Conservation (phyloP, 2,329 filamentous ascomycete genomes). For the Cylindrodendrum hubeiense region DNA sequence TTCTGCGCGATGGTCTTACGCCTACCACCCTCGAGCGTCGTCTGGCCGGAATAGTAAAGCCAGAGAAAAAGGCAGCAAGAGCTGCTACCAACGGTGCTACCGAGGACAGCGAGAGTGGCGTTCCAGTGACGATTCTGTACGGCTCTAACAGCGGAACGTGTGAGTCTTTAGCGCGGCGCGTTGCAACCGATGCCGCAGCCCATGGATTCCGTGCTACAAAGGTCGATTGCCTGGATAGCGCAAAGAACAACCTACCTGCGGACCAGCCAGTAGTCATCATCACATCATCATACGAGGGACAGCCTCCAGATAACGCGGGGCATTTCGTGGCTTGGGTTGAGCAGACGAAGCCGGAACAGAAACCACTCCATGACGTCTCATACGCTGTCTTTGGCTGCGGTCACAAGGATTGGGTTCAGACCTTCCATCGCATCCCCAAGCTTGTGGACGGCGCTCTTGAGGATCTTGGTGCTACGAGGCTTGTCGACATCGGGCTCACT, state of each 20-base stretch:
- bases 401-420: conserved; percentile 65
- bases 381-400: conserved; percentile 80
- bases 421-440: conserved; percentile 76
- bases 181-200: conserved; percentile 68
- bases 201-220: conserved; percentile 69
- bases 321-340: conserved; percentile 77
- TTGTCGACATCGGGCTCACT: conserved; percentile 61
- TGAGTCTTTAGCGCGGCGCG: conserved; percentile 73
- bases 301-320: conserved; percentile 77
- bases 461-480: conserved; percentile 46
- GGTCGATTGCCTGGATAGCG: conserved; percentile 70
- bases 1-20: conserved; percentile 60
- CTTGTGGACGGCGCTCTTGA: conserved; percentile 67
- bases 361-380: conserved; percentile 62
- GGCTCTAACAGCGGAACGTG: conserved; percentile 82
- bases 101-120: conserved; percentile 36
- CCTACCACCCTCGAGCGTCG: conserved; percentile 59
- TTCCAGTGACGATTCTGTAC: conserved; percentile 73
- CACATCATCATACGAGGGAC: conserved; percentile 78
- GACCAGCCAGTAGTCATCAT: conserved; percentile 74
- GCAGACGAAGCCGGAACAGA: conserved; percentile 59
- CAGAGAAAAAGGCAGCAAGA: conserved; percentile 12
- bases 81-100: conserved; percentile 23
- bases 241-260: conserved; percentile 68
- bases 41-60: conserved; percentile 50